Conservation (phyloP, 306 rosid species). For the Quercus alba region DNA sequence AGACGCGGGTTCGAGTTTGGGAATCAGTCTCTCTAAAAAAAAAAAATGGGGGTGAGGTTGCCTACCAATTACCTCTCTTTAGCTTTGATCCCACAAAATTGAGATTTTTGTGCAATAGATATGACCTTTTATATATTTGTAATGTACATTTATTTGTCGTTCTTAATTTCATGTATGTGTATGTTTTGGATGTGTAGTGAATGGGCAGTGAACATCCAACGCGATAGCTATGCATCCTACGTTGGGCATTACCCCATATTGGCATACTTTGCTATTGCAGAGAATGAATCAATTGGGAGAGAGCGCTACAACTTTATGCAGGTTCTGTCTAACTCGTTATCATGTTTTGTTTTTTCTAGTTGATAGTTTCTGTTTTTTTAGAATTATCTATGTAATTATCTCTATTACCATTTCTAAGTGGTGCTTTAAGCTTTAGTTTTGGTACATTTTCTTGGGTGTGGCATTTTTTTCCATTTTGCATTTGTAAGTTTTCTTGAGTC, state of each 20-base stretch:
- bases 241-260: conserved; percentile 84
- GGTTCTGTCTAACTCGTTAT: conserved; percentile 33
- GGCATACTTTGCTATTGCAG: conserved; percentile 77
- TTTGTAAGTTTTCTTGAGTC: not conserved
- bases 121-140: too few species aligned
- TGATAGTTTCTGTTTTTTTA: not conserved
- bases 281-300: conserved; percentile 93
- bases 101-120: too few species aligned
- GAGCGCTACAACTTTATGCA: conserved; percentile 91
- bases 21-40: too few species aligned
- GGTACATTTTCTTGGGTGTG: not conserved
- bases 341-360: not conserved
- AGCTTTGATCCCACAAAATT: too few species aligned
- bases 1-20: too few species aligned
- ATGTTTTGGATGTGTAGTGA: conserved; percentile 40
- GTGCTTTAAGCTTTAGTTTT: not conserved
- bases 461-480: not conserved
- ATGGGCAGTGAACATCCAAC: conserved; percentile 97
- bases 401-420: not conserved
- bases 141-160: not conserved
- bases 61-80: too few species aligned
- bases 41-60: too few species aligned
- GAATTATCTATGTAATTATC: not conserved
- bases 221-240: conserved; percentile 96
- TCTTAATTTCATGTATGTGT: not conserved